phyloP scores from a whole-genome alignment of 2,329 filamentous ascomycete genomes.

The Coniella lustricola region DNA sequence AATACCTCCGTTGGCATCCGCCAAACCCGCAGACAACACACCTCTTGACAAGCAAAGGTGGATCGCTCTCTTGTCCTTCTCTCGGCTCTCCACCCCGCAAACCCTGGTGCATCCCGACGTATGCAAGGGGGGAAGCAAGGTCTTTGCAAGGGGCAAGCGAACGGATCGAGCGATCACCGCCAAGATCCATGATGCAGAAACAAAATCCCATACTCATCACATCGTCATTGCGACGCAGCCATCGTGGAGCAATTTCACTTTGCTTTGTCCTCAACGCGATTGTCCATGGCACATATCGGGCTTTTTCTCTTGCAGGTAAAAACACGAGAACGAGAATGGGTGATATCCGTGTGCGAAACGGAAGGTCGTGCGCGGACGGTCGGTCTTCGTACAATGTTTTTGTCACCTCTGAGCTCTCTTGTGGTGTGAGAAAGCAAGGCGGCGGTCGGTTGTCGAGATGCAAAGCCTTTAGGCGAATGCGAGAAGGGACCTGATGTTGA shows the following conservation, averaged over 20 bases:
- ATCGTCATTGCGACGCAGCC: background rate
- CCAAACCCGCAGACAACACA: background rate
- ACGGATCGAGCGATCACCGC: conserved; percentile 5
- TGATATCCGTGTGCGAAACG: background rate
- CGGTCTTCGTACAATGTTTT: background rate
- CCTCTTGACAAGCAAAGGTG: too few species aligned
- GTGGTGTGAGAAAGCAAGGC: too few species aligned
- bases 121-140: background rate
- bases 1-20: background rate
- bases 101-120: background rate
- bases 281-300: background rate
- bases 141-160: background rate
- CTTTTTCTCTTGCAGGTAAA: background rate
- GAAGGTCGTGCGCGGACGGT: conserved; percentile 1
- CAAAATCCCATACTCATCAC: background rate
- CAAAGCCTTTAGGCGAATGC: too few species aligned
- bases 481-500: too few species aligned
- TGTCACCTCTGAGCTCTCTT: background rate
- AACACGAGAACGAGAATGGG: background rate
- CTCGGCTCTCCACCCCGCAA: background rate
- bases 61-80: too few species aligned
- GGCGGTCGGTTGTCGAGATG: too few species aligned
- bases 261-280: background rate
- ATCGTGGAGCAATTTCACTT: background rate
- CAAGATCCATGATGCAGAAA: background rate